Percentiles rank a stretch among this genome's conserved stretches.
phyloP scores from a whole-genome alignment of 2,329 filamentous ascomycete genomes.

The Mycocentrospora acerina region DNA sequence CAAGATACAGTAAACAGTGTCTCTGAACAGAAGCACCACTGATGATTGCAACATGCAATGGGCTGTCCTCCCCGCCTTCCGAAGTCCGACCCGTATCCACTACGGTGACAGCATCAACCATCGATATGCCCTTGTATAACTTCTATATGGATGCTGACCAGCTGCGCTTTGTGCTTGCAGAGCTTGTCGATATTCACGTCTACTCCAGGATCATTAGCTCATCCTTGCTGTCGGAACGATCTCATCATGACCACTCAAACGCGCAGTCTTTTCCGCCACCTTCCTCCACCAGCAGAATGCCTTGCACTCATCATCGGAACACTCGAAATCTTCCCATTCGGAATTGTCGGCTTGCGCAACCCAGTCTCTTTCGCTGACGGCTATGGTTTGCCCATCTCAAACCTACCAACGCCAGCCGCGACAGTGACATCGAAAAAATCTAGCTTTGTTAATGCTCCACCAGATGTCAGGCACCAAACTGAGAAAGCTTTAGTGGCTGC shows the following conservation, averaged over 20 bases:
- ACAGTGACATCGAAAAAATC: neutral
- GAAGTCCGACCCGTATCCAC: too few relatives aligned
- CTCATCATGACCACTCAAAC: slow-evolving; percentile 17
- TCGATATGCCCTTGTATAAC: too few relatives aligned
- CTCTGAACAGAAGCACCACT: too few relatives aligned
- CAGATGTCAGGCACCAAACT: slow-evolving; percentile 14
- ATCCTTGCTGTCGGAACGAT: too few relatives aligned
- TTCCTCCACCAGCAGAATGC: slow-evolving; percentile 26
- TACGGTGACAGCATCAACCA: too few relatives aligned
- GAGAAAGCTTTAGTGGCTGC: slow-evolving; percentile 25
- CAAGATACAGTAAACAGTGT: too few relatives aligned
- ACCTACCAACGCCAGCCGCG: slow-evolving; percentile 1
- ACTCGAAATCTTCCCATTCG: slow-evolving; percentile 24
- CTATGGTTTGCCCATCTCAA: slow-evolving; percentile 16
- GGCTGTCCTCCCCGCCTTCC: slow-evolving; percentile 11
- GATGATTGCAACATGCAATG: too few relatives aligned
- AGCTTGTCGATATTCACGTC: too few relatives aligned
- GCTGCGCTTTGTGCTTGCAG: too few relatives aligned
- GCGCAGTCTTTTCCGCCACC: slow-evolving; percentile 19
- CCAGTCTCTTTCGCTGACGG: slow-evolving; percentile 18
- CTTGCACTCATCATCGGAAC: slow-evolving; percentile 24
- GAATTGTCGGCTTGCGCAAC: slow-evolving; percentile 19
- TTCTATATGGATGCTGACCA: too few relatives aligned
- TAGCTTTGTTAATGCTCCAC: neutral
- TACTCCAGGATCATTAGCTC: too few relatives aligned